Evolutionary conservation across 2,329 filamentous ascomycete genomes (phyloP).

Genomic region (Reticulascus tulasneorum): DNA sequence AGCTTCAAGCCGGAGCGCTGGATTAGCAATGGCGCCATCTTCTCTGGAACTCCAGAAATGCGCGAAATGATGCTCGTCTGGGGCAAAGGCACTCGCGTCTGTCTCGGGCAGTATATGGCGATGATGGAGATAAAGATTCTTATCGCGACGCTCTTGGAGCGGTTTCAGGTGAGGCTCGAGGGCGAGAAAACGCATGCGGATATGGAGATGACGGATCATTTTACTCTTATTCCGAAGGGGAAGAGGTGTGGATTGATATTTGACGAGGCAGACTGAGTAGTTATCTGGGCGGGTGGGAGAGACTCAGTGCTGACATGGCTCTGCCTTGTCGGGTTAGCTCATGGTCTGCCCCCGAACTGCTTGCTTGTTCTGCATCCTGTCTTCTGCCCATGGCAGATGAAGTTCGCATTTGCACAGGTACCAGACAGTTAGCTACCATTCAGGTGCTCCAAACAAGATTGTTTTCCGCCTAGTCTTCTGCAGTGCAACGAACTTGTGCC

Average conservation of each 20-base stretch:
- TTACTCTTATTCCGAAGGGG: constrained; percentile 8
- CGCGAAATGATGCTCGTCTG: constrained; percentile 12
- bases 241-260: constrained; percentile 9
- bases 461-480: too few species aligned
- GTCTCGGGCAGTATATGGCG: constrained; percentile 12
- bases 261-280: background rate
- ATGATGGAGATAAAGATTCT: constrained; percentile 14
- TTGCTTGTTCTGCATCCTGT: too few species aligned
- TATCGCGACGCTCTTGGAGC: constrained; percentile 6
- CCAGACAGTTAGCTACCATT: too few species aligned
- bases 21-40: constrained; percentile 3
- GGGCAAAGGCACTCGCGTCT: constrained; percentile 9
- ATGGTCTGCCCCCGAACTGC: too few species aligned
- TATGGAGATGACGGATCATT: constrained; percentile 15
- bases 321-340: too few species aligned
- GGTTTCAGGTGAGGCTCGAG: constrained; percentile 6
- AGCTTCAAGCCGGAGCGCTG: constrained; percentile 12
- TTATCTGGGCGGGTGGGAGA: too few species aligned
- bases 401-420: too few species aligned
- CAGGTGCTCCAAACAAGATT: too few species aligned
- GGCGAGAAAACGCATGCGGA: constrained; percentile 7
- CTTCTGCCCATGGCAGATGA: too few species aligned
- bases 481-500: too few species aligned
- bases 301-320: too few species aligned
- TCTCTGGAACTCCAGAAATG: constrained; percentile 6